Base-by-base conservation (phyloP, 345 rosid genomes). In the Hypericum androsaemum region DNA sequence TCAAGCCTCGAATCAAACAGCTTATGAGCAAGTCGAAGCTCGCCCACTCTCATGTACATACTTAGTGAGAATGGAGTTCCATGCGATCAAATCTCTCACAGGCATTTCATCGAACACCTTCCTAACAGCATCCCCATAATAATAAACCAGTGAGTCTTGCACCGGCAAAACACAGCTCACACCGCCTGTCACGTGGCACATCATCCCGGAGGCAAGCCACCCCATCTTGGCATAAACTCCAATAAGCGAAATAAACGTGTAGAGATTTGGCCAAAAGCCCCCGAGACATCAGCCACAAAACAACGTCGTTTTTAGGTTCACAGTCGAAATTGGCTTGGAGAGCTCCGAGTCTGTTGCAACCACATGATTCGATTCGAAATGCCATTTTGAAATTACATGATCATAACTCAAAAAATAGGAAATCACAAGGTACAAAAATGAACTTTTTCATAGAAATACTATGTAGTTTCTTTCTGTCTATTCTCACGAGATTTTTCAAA, bases 231-330 rank as follows among this genome's bases (percentile, higher is more conserved):
- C 72, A 57, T 83, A 70, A 67, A 66, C 63, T 39, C 75, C 59
- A 38, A 83, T 16, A 41, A 86, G 72, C 7, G 79, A 75, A 39
- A 79, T 74, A 64, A 77, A 86, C 41, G 77, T 73, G 62, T 75
- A 80, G 41, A 78, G 61, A 57, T 86, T 86, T 8, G 95, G 88
- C 38, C 43, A 46, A 57, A 83, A 77, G 2, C 84, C 84, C 71
- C 74, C 71, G n/a, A n/a, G n/a, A n/a, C n/a, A n/a, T n/a, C n/a
- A n/a, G n/a, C n/a, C n/a, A n/a, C n/a, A n/a, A n/a, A n/a, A n/a
- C n/a, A n/a, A n/a, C n/a, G n/a, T n/a, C n/a, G n/a, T n/a, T n/a
- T n/a, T n/a, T n/a, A n/a, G n/a, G n/a, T n/a, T n/a, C n/a, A n/a
- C n/a, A n/a, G n/a, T n/a, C n/a, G n/a, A n/a, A n/a, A n/a, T n/a